Conservation (phyloP, 2,329 filamentous ascomycete species). For the Dothideomycetidae sp. region DNA sequence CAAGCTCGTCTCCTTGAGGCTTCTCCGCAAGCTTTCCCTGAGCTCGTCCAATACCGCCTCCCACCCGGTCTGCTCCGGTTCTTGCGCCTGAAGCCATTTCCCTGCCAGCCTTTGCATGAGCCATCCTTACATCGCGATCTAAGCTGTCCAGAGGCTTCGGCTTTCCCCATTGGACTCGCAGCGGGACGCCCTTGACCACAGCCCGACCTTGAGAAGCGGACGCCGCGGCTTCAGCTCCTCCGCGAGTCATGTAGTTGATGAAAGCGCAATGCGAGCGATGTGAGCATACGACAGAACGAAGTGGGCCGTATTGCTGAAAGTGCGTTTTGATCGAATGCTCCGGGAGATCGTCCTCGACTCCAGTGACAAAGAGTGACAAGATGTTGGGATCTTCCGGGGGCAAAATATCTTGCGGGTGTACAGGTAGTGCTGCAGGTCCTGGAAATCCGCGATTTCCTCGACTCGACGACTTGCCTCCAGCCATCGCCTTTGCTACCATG, state of each 20-base stretch:
- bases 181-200: constrained; percentile 77
- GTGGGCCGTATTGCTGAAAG: constrained; percentile 76
- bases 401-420: constrained; percentile 68
- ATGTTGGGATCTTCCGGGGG: constrained; percentile 75
- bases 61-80: constrained; percentile 16
- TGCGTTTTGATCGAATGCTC: constrained; percentile 84
- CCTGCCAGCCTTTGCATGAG: constrained; percentile 67
- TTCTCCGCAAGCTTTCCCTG: constrained; percentile 25
- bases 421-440: constrained; percentile 58
- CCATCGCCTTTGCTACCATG: constrained; percentile 4
- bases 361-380: constrained; percentile 87
- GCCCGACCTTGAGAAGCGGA: constrained; percentile 74
- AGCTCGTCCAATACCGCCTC: constrained; percentile 14
- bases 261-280: constrained; percentile 97
- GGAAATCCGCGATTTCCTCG: constrained; percentile 47
- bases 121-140: constrained; percentile 69
- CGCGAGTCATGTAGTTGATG: constrained; percentile 78
- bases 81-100: constrained; percentile 27
- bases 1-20: constrained; percentile 28
- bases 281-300: constrained; percentile 86
- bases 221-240: constrained; percentile 74
- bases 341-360: constrained; percentile 88
- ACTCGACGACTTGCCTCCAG: constrained; percentile 28
- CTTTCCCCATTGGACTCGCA: constrained; percentile 83
- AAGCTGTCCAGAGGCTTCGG: constrained; percentile 85